Evolutionary conservation across 768 basidiomycete genomes (phyloP).

Genomic region (Agaricus blazei): DNA sequence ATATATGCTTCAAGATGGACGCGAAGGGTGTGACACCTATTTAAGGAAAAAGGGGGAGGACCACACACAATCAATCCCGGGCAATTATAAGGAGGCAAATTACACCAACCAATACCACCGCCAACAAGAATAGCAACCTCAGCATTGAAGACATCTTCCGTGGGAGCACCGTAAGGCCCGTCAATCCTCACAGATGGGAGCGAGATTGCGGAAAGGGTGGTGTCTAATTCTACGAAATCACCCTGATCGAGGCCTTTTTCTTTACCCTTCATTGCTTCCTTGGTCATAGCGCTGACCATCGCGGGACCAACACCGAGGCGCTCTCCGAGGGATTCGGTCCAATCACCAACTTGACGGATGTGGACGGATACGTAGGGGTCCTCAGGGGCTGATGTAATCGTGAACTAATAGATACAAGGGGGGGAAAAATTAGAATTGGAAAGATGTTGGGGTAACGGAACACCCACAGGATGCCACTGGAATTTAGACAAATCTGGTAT

Average conservation of each 20-base stretch:
- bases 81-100: not conserved
- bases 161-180: conserved; percentile 90
- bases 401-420: conserved; percentile 51
- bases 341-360: conserved; percentile 92
- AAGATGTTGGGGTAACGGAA: conserved; percentile 1
- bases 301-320: conserved; percentile 79
- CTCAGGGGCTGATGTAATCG: conserved; percentile 92
- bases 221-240: conserved; percentile 77
- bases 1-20: conserved; percentile 91
- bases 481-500: conserved; percentile 78
- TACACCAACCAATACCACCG: conserved; percentile 80
- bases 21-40: conserved; percentile 91
- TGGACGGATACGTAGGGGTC: conserved; percentile 91
- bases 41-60: not conserved
- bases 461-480: conserved; percentile 96
- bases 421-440: conserved; percentile 10
- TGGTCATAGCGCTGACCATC: conserved; percentile 74
- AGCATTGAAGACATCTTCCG: conserved; percentile 82
- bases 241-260: conserved; percentile 66
- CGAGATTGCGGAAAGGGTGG: conserved; percentile 35
- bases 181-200: conserved; percentile 77
- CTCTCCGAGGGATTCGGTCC: conserved; percentile 77
- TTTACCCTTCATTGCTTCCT: conserved; percentile 69
- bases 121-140: conserved; percentile 91
- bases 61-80: not conserved